These are phyloP conservation scores for Pseudopithomyces maydicus DNA, from an alignment of 2,329 filamentous ascomycete genomes.

Conservation along the genomic window DNA sequence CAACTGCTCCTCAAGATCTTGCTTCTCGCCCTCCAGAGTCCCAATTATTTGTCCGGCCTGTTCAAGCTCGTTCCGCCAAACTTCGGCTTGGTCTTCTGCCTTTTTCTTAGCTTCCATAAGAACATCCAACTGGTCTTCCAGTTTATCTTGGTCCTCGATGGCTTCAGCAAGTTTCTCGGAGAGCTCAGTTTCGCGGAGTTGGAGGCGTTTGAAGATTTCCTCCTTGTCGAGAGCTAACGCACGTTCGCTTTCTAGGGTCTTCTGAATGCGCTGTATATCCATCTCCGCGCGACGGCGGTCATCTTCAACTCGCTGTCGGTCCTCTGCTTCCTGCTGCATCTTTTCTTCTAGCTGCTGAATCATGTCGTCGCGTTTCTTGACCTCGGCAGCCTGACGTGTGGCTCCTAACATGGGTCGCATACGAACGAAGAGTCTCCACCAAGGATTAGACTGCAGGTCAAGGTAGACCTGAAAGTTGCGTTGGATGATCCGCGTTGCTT, in stretches of 20 bases:
- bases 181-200: constrained; percentile 87
- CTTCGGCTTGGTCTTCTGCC: constrained; percentile 82
- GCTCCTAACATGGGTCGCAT: constrained; percentile 96
- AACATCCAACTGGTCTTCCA: constrained; percentile 92
- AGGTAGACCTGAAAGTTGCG: constrained; percentile 92
- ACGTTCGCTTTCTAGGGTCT: constrained; percentile 92
- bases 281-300: constrained; percentile 85
- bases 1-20: constrained; percentile 70
- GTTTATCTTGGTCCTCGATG: constrained; percentile 88
- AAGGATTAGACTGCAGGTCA: constrained; percentile 87
- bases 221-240: constrained; percentile 97
- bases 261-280: constrained; percentile 87
- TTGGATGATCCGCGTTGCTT: constrained; percentile 94
- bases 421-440: constrained; percentile 94
- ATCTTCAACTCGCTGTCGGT: constrained; percentile 83
- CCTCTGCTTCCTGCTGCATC: constrained; percentile 75
- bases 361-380: constrained; percentile 93
- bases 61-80: constrained; percentile 80
- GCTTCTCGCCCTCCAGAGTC: constrained; percentile 85
- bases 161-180: constrained; percentile 91
- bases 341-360: constrained; percentile 86
- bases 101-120: constrained; percentile 87
- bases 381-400: constrained; percentile 87
- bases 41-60: constrained; percentile 88
- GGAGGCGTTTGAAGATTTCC: constrained; percentile 97